Percentiles rank a stretch among this genome's conserved stretches.
These are phyloP conservation scores for Kockiozyma suomiensis DNA, from an alignment of 805 yeast genomes.

Conservation along the genomic window DNA sequence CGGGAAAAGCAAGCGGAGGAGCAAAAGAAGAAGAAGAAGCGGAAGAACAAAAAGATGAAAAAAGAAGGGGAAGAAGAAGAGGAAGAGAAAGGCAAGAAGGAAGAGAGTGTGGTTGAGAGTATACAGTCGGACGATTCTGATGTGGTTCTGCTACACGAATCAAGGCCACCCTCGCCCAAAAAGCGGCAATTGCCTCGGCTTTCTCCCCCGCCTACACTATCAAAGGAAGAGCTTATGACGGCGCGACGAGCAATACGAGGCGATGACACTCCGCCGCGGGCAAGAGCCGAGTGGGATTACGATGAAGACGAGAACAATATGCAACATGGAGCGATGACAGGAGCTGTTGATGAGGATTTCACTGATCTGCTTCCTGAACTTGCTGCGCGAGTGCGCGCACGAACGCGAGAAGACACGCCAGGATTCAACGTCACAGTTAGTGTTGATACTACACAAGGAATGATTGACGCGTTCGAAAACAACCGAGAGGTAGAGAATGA, in stretches of 20 bases:
- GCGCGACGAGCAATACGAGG: background rate
- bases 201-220: constrained; percentile 25
- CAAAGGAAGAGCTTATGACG: constrained; percentile 11
- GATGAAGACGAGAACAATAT: too few relatives aligned
- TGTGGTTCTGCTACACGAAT: too few relatives aligned
- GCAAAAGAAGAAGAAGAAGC: background rate
- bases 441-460: constrained; percentile 2
- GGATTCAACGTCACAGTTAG: constrained; percentile 3
- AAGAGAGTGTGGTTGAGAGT: background rate
- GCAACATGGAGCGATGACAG: background rate
- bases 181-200: background rate
- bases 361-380: constrained; percentile 26
- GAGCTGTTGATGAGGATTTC: background rate
- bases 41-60: background rate
- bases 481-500: background rate
- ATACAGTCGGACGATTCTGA: too few relatives aligned
- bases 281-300: background rate
- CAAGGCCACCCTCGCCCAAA: background rate
- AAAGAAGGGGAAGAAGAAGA: background rate
- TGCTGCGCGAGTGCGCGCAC: constrained; percentile 25
- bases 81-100: background rate
- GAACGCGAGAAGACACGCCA: background rate
- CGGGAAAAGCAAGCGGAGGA: constrained; percentile 1
- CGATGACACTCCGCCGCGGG: background rate
- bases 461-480: background rate